These are phyloP conservation scores for Wickerhamiella galacta DNA, from an alignment of 805 yeast species.

Conservation along the genomic window DNA sequence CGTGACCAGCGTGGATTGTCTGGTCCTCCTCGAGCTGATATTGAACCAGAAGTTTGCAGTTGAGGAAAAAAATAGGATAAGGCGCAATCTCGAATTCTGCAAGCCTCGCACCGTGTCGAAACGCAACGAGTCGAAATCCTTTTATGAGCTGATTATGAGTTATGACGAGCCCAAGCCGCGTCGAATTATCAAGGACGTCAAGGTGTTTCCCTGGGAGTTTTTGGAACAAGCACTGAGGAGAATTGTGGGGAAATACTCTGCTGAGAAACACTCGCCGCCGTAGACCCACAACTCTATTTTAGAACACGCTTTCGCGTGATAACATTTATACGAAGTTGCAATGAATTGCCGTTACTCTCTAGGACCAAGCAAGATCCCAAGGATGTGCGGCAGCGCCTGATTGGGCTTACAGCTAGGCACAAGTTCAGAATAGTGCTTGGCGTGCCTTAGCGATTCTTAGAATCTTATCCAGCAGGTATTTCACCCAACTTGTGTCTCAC, in stretches of 20 bases:
- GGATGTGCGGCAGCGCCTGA: too few species aligned
- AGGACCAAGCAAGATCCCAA: too few species aligned
- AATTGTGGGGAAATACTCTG: constrained; percentile 40
- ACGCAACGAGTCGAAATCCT: constrained; percentile 22
- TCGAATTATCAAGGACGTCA: constrained; percentile 53
- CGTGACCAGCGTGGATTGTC: constrained; percentile 51
- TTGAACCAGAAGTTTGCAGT: constrained; percentile 39
- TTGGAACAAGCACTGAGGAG: constrained; percentile 37
- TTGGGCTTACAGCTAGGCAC: too few species aligned
- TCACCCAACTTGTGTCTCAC: too few species aligned
- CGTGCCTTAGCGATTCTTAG: too few species aligned
- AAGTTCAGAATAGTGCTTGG: too few species aligned
- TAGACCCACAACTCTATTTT: too few species aligned
- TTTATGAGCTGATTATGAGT: constrained; percentile 37
- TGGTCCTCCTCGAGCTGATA: constrained; percentile 37
- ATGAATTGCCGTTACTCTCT: too few species aligned
- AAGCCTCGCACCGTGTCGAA: constrained; percentile 45
- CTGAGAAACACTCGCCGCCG: constrained; percentile 8
- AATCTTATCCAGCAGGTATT: too few species aligned
- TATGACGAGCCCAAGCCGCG: constrained; percentile 50
- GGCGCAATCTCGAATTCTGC: constrained; percentile 48
- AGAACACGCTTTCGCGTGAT: too few species aligned
- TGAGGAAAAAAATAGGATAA: constrained; percentile 53
- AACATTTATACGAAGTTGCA: too few species aligned
- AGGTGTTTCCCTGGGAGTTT: constrained; percentile 44